Evolutionary conservation across 495 filamentous ascomycete species (phyloP), one percentile per base, ranked within the genome.

Genomic region (Penicillium pulvis): DNA sequence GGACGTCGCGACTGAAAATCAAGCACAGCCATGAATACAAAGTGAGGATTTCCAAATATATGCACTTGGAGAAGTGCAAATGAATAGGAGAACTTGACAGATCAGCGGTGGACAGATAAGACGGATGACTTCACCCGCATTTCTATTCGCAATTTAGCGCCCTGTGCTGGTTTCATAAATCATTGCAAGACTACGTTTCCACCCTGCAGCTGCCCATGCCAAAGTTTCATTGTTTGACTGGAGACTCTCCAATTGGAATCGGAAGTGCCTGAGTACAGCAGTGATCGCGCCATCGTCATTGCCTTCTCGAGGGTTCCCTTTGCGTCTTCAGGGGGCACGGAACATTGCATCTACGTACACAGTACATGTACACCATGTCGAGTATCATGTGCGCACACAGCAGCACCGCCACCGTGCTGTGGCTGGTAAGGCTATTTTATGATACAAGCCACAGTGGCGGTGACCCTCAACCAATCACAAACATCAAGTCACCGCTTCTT

Each of bases 401-500:
- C 14, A 52, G 60, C 60, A 57, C 56, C 45, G 63, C 63, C 66
- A 69, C 49, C 31, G 35, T 1, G 3, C 10, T 36, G 52, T 59
- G 59, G 50, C 58, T 61, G 28, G 17, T 58, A 49, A 24, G 10
- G 20, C 24, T 4, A 41, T 17, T n/a, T n/a, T 1, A 23, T 11
- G 4, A n/a, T 57, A 64, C 55, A 68, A 76, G 73, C 69, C 72
- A 73, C 71, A 69, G 67, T 74, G 72, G 66, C 73, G 65, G 72
- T 74, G 62, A 62, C 14, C 11, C n/a, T 31, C 7, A 53, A 5
- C 73, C 71, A 77, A 77, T 75, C 64, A 71, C 7, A 35, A 10
- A 0, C 16, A 50, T 55, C 9, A 24, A 23, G 73, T 76, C 74
- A 76, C 74, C 74, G 73, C 71, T 68, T 66, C 68, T 72, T 67